Base-by-base conservation (phyloP, 2,329 filamentous ascomycete species). In the Ceratocystis harringtonii region DNA sequence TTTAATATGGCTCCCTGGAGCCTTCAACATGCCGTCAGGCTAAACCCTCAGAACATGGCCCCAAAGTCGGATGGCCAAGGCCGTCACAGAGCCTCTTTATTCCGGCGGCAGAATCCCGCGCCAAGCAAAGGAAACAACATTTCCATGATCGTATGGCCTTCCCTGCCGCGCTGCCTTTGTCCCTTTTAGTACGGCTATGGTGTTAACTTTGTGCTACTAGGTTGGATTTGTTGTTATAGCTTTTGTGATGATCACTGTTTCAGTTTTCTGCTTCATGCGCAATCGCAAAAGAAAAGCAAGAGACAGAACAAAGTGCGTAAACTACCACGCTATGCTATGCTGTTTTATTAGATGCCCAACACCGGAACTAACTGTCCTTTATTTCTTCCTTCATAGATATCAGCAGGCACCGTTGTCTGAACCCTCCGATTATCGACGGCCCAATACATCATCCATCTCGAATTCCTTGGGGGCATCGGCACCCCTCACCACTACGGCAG, bases 401-500 rank as follows among this genome's bases (percentile, higher is more conserved):
- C 66, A 65, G 36, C 66, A 67, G 61, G 67, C 67, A 12, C 65
- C 67, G 32, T 43, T 67, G 17, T 65, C 63, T 30, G 66, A 67
- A 30, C 66, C 66, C 19, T 63, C 63, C n/a, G 66, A 67, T 63
- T 12, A 30, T n/a, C 61, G 61, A 50, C 66, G 66, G 28, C 63
- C 61, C 25, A 30, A 36, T 19, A 61, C 62, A 8, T 48, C 68
- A 45, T 64, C 64, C 6, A 44, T 65, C 17, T 25, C 50, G 3
- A 55, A 19, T 28, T 60, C 68, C 17, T 50, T 57, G 8, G 65
- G 30, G 25, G 36, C 41, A 67, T 62, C 55, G 58, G 62, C 50
- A 58, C 65, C 44, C 63, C 41, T 45, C 43, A 63, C 65, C 45
- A 63, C 52, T 61, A 65, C 61, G 66, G 36, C 68, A 69, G 84